Evolutionary conservation across 345 rosid species (phyloP).

Genomic region (Brassica incana): DNA sequence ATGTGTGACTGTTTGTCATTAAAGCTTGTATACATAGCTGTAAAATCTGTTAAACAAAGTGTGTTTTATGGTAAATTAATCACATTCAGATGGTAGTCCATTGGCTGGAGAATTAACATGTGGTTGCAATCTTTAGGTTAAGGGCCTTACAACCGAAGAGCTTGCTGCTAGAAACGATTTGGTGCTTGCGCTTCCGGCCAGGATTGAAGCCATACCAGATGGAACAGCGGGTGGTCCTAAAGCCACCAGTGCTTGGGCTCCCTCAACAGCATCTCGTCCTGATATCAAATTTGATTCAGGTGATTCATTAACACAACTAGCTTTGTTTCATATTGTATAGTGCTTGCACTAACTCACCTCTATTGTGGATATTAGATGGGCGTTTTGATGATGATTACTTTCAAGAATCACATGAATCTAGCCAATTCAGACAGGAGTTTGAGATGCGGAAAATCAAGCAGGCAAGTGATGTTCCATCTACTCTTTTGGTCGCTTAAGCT

Average conservation of each 20-base stretch:
- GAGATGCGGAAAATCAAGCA: slow-evolving; percentile 92
- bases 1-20: too few species aligned
- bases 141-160: slow-evolving; percentile 91
- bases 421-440: slow-evolving; percentile 83
- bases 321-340: background rate
- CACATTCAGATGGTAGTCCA: background rate
- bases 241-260: slow-evolving; percentile 68
- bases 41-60: too few species aligned
- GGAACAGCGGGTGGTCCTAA: slow-evolving; percentile 83
- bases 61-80: background rate
- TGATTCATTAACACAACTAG: slow-evolving; percentile 25
- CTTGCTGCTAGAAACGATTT: slow-evolving; percentile 84
- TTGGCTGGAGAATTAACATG: background rate
- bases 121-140: slow-evolving; percentile 44
- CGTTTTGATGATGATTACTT: slow-evolving; percentile 82
- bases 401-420: slow-evolving; percentile 74
- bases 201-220: slow-evolving; percentile 94
- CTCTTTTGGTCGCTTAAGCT: background rate
- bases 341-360: background rate
- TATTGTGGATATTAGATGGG: slow-evolving; percentile 54
- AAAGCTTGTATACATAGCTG: too few species aligned
- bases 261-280: slow-evolving; percentile 69
- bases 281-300: slow-evolving; percentile 98
- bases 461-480: slow-evolving; percentile 48
- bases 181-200: slow-evolving; percentile 86